Conservation (phyloP, 176 grass and related monocot species). For the Hsuehochloa calcarea region DNA sequence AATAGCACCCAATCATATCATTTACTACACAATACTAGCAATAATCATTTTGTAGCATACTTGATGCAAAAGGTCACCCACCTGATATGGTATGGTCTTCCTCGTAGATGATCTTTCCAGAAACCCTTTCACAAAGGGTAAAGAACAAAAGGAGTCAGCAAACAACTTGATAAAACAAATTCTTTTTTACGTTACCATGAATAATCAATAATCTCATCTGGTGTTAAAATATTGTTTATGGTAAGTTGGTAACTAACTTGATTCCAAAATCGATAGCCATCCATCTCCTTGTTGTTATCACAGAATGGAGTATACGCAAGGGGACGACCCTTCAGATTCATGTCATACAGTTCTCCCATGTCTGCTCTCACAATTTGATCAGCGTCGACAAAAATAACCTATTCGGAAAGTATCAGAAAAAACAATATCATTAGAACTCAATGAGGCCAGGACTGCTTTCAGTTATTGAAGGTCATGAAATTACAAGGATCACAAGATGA, state of each 20-base stretch:
- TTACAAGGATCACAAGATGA: conserved; percentile 19
- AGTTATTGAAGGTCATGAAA: not conserved
- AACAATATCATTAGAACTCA: conserved; percentile 27
- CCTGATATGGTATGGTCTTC: conserved; percentile 98
- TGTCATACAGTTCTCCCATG: conserved; percentile 98
- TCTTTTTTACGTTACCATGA: conserved; percentile 20
- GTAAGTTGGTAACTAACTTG: conserved; percentile 63
- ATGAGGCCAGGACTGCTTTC: conserved; percentile 5
- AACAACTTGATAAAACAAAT: conserved; percentile 34
- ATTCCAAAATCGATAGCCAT: conserved; percentile 98
- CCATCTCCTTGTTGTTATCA: conserved; percentile 99
- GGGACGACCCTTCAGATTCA: conserved; percentile 91
- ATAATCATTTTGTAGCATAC: conserved; percentile 17
- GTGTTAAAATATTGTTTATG: conserved; percentile 20
- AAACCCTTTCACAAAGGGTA: conserved; percentile 62
- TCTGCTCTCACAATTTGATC: conserved; percentile 98
- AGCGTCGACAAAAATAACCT: conserved; percentile 99
- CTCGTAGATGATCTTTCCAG: conserved; percentile 97
- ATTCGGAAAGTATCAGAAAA: conserved; percentile 20
- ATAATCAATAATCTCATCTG: conserved; percentile 18
- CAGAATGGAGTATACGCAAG: conserved; percentile 99
- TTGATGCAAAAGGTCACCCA: conserved; percentile 31
- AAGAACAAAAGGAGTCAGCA: conserved; percentile 18
- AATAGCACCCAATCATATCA: conserved; percentile 2
- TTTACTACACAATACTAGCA: conserved; percentile 25